Evolutionary conservation across 2,329 filamentous ascomycete species (phyloP).

Genomic region (Fusarium devonianum): DNA sequence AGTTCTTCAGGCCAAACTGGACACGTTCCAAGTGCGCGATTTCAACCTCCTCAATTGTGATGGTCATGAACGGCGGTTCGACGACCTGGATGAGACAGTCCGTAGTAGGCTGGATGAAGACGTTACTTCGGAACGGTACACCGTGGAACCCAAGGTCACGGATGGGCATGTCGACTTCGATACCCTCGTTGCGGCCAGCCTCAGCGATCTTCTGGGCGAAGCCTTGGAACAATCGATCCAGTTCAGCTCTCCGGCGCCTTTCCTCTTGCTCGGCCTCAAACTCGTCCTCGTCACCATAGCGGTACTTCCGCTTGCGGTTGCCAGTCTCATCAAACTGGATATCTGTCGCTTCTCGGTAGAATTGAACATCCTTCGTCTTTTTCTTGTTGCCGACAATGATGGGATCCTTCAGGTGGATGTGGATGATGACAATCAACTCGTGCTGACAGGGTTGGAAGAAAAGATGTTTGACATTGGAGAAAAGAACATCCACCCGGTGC

Average conservation of each 20-base stretch:
- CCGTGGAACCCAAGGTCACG: conserved; percentile 96
- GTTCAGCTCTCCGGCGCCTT: conserved; percentile 84
- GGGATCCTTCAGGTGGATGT: conserved; percentile 96
- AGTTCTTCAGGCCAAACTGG: conserved; percentile 96
- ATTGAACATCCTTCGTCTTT: conserved; percentile 98
- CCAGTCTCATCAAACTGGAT: conserved; percentile 99
- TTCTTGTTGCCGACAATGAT: conserved; percentile 97
- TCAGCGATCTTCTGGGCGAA: conserved; percentile 98
- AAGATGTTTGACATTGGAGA: conserved; percentile 97
- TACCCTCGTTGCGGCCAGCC: conserved; percentile 86
- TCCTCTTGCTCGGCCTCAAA: conserved; percentile 99
- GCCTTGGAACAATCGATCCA: conserved; percentile 93
- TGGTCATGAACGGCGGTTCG: conserved; percentile 94
- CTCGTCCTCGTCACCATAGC: conserved; percentile 97
- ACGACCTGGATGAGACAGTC: conserved; percentile 97
- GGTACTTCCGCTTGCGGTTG: conserved; percentile 96
- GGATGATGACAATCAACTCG: conserved; percentile 96
- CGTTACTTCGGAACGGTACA: conserved; percentile 94
- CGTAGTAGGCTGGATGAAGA: conserved; percentile 93
- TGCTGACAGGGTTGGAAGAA: conserved; percentile 99
- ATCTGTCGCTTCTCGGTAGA: conserved; percentile 96
- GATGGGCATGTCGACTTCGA: conserved; percentile 96
- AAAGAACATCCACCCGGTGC: conserved; percentile 89
- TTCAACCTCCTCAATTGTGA: conserved; percentile 95
- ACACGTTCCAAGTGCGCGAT: conserved; percentile 96